These are phyloP conservation scores for Inga oerstediana DNA, from an alignment of 306 rosid species.

Conservation along the genomic window DNA sequence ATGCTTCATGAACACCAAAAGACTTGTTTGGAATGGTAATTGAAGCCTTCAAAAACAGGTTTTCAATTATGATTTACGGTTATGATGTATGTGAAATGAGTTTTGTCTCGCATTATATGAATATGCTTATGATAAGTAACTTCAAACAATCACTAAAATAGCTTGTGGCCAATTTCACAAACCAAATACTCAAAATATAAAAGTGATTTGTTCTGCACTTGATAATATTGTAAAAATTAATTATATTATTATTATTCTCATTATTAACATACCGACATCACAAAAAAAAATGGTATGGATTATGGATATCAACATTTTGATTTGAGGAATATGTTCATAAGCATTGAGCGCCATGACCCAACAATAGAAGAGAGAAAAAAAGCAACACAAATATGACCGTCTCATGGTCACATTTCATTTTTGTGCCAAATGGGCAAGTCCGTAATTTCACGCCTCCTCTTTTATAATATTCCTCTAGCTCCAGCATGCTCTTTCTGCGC, in stretches of 20 bases:
- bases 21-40: no score
- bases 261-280: neutral
- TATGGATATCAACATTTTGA: neutral
- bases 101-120: no score
- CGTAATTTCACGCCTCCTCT: neutral
- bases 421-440: neutral
- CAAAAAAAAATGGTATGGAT: neutral
- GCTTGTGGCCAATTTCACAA: no score
- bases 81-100: no score
- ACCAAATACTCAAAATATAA: neutral
- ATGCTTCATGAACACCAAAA: no score
- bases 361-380: neutral
- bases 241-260: no score
- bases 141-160: no score
- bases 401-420: neutral
- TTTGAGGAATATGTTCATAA: neutral
- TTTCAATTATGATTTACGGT: no score
- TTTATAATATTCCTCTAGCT: neutral
- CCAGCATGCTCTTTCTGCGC: neutral
- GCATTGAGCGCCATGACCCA: neutral
- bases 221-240: no score
- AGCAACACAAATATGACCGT: neutral
- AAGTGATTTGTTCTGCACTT: neutral
- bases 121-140: no score
- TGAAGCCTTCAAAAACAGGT: no score